phyloP scores from a whole-genome alignment of 495 filamentous ascomycete species.

The Talaromyces nanjingensis region DNA sequence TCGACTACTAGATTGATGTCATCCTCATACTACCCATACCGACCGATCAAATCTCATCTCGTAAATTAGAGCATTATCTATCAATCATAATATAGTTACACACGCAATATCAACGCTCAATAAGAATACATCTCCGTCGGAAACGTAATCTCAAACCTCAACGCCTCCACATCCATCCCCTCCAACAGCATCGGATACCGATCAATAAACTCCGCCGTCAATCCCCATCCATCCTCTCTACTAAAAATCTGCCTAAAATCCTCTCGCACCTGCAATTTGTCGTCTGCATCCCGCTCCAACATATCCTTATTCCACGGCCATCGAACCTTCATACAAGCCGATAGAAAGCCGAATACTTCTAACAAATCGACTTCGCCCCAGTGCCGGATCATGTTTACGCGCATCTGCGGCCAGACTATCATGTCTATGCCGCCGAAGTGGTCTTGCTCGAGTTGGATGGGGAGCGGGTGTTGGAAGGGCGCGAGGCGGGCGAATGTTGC shows the following conservation, averaged over 20 bases:
- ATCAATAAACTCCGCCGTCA: slow-evolving; percentile 24
- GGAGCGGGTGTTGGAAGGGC: slow-evolving; percentile 12
- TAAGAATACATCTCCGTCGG: slow-evolving; percentile 2
- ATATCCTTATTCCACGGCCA: slow-evolving; percentile 26
- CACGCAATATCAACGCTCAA: not conserved
- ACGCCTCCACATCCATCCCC: slow-evolving; percentile 14
- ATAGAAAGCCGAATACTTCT: slow-evolving; percentile 19
- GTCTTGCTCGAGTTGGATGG: slow-evolving; percentile 16
- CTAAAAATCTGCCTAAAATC: slow-evolving; percentile 21
- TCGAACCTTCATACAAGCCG: slow-evolving; percentile 22
- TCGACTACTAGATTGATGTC: no score
- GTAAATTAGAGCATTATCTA: not conserved
- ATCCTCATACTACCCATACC: not conserved
- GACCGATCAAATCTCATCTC: not conserved
- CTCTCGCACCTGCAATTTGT: slow-evolving; percentile 16
- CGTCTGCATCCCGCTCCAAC: slow-evolving; percentile 18
- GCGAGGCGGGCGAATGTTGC: slow-evolving; percentile 15
- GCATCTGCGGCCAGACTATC: slow-evolving; percentile 18
- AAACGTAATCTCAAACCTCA: slow-evolving; percentile 10
- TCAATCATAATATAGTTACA: not conserved
- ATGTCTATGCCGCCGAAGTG: slow-evolving; percentile 18
- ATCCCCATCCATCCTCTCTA: slow-evolving; percentile 20
- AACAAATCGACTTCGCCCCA: slow-evolving; percentile 18
- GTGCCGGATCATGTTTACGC: slow-evolving; percentile 18
- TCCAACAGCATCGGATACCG: slow-evolving; percentile 13